These are phyloP conservation scores for Gentiana dahurica DNA, from an alignment of 257 asterid species.

Conservation along the genomic window DNA sequence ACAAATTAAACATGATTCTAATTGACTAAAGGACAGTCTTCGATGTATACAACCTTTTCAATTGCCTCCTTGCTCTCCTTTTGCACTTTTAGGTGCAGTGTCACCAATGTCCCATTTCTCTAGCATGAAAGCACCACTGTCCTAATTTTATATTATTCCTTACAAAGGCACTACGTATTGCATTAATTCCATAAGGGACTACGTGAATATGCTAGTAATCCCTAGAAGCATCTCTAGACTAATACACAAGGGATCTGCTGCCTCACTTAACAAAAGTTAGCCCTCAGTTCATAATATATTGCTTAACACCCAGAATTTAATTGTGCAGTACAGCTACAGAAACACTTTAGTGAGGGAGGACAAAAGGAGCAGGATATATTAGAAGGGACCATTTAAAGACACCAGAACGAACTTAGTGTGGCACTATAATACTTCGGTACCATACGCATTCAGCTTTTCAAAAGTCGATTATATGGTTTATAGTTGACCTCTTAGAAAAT, in stretches of 20 bases:
- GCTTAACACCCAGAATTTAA: neutral
- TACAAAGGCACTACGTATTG: conserved; percentile 9
- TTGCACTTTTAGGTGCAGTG: too few relatives aligned
- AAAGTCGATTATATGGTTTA: too few relatives aligned
- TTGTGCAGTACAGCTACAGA: neutral
- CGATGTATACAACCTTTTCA: too few relatives aligned
- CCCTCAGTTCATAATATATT: conserved; percentile 7
- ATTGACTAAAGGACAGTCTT: too few relatives aligned
- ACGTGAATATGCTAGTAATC: conserved; percentile 10
- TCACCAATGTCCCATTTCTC: neutral
- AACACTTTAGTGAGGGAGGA: neutral
- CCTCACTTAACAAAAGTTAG: conserved; percentile 9
- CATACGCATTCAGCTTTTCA: too few relatives aligned
- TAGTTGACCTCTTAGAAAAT: too few relatives aligned
- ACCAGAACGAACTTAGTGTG: too few relatives aligned
- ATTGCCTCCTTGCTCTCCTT: too few relatives aligned
- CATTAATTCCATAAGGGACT: conserved; percentile 3
- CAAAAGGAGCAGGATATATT: too few relatives aligned
- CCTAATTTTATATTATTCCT: conserved; percentile 13
- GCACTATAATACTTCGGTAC: too few relatives aligned
- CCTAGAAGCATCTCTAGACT: conserved; percentile 8
- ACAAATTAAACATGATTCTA: too few relatives aligned
- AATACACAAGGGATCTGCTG: conserved; percentile 4
- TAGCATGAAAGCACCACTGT: conserved; percentile 16
- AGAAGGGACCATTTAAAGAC: too few relatives aligned